phyloP scores from a whole-genome alignment of 331 rosid genomes.

The Phaseolus coccineus region DNA sequence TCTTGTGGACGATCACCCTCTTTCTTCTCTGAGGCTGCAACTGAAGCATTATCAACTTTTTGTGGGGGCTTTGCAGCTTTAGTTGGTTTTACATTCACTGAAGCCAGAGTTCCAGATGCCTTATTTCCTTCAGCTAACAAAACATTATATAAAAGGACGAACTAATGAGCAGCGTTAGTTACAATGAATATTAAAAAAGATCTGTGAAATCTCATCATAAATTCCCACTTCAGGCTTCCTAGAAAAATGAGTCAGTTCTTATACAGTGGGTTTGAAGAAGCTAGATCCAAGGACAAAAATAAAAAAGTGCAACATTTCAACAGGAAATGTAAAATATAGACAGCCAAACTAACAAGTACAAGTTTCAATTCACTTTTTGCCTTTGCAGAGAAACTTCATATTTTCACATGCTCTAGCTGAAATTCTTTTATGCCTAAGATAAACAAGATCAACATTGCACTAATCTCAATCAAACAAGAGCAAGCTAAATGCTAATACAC shows the following conservation, averaged over 20 bases:
- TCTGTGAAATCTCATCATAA: neutral
- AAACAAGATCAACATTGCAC: constrained; percentile 27
- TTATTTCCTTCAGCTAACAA: constrained; percentile 70
- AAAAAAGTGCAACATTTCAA: neutral
- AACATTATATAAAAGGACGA: constrained; percentile 25
- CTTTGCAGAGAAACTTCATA: constrained; percentile 12
- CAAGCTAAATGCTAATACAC: constrained; percentile 2
- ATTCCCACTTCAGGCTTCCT: constrained; percentile 12
- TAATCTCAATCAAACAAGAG: constrained; percentile 30
- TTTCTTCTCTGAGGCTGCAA: constrained; percentile 77
- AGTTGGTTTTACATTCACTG: constrained; percentile 62
- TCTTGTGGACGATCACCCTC: constrained; percentile 71
- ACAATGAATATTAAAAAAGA: neutral
- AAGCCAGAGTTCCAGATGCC: constrained; percentile 49
- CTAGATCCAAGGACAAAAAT: neutral
- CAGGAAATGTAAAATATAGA: neutral
- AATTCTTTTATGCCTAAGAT: constrained; percentile 12
- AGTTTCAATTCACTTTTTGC: constrained; percentile 2
- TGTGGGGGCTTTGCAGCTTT: constrained; percentile 57
- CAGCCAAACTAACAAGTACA: neutral
- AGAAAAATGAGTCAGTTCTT: neutral
- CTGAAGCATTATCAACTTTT: constrained; percentile 65
- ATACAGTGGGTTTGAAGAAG: constrained; percentile 2
- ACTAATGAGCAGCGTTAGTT: constrained; percentile 30
- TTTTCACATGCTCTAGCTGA: neutral